Evolutionary conservation across 805 yeast genomes (phyloP), one percentile per base, ranked within the genome.

Genomic region (Suhomyces pyralidae): DNA sequence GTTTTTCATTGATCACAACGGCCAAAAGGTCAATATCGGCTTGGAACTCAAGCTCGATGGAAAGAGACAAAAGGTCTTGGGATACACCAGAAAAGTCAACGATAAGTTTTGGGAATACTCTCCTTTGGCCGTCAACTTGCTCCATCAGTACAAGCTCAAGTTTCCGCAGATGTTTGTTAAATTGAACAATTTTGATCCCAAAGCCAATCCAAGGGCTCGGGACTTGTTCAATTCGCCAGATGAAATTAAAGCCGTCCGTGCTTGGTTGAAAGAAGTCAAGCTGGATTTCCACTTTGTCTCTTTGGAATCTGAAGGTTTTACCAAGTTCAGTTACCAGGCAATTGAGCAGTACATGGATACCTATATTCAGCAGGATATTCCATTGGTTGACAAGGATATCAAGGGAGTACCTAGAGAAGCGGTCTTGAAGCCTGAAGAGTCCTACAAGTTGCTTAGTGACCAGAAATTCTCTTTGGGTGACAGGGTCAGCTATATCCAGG

Each of bases 401-500:
- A 85, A 83, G 58, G 89, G 90, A 50, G 94, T 92, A 58, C 97
- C 97, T 48, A 81, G 86, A 52, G 83, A 81, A 40, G 97, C 97
- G 0, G 79, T 94, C 26, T 74, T 94, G 54, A 83, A 87, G 59
- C 93, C 97, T 7, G 70, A 81, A 28, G 82, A 79, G 40, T 89
- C 97, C 0, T 81, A 81, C 63, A 85, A 86, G 61, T 76, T 84
- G 57, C 77, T 94, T 58, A 81, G 86, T 51, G 78, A 79, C 40
- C 99, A 94, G 73, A 71, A 77, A 45, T 94, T 94, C 65, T 79
- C 81, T 26, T 76, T 94, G 20, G 99, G 99, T 61, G 97, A 94
- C 64, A 81, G 99, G 55, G 90, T 94, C 28, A 80, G 88, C 22
- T 91, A 89, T 59, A 88, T 90, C 20, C 86, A 87, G 60, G 88